These are phyloP conservation scores for Colletotrichum magnum DNA, from an alignment of 2,329 filamentous ascomycete genomes.

Conservation along the genomic window DNA sequence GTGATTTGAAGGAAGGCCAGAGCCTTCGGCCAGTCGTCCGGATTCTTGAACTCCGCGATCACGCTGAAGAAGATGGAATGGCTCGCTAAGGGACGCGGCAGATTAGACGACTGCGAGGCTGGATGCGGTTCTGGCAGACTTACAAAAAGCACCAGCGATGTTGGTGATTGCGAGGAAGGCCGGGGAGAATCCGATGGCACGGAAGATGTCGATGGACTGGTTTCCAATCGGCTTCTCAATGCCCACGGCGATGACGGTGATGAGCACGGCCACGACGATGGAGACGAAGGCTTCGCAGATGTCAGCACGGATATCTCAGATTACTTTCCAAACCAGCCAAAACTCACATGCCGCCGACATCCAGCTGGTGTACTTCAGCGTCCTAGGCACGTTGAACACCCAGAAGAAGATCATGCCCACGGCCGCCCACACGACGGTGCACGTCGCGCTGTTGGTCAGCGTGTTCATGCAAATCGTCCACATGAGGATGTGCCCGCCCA, in stretches of 20 bases:
- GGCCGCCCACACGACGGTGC: slow-evolving; percentile 75
- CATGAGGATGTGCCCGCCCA: slow-evolving; percentile 77
- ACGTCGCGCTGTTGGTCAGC: slow-evolving; percentile 70
- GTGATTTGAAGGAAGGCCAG: slow-evolving; percentile 64
- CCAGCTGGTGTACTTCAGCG: slow-evolving; percentile 73
- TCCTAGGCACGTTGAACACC: slow-evolving; percentile 72
- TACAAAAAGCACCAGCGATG: slow-evolving; percentile 76
- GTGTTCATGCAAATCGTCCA: slow-evolving; percentile 79
- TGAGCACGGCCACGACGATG: slow-evolving; percentile 72
- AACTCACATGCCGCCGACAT: slow-evolving; percentile 69
- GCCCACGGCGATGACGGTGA: slow-evolving; percentile 76
- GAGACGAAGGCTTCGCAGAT: slow-evolving; percentile 66
- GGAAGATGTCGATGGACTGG: slow-evolving; percentile 50
- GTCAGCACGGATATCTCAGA: neutral
- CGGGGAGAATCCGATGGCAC: slow-evolving; percentile 60
- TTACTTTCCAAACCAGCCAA: neutral
- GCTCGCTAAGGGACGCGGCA: slow-evolving; percentile 52
- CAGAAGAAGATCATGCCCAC: slow-evolving; percentile 72
- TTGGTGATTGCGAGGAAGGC: slow-evolving; percentile 73
- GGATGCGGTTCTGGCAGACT: slow-evolving; percentile 22
- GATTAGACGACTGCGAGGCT: neutral
- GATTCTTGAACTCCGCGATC: slow-evolving; percentile 74
- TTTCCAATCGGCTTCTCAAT: slow-evolving; percentile 58
- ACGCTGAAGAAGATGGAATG: slow-evolving; percentile 78
- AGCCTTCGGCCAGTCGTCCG: slow-evolving; percentile 70